Base-by-base conservation (phyloP, 2,329 filamentous ascomycete species). In the Aspergillus sp. region DNA sequence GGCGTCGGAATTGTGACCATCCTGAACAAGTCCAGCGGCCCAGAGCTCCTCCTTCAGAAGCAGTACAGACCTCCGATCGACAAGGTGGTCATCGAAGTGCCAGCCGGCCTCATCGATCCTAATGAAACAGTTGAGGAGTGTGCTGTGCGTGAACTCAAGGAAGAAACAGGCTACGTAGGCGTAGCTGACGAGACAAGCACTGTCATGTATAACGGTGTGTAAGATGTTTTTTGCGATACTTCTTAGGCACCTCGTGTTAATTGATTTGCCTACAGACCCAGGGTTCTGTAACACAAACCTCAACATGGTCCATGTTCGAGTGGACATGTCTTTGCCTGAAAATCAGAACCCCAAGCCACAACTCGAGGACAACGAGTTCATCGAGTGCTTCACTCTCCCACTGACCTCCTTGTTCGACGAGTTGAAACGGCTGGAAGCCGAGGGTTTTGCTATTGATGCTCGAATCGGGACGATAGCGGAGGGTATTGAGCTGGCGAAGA, bases 331-430 rank as follows among this genome's bases (percentile, higher is more conserved):
- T 4, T 77, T 86, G 1, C 82, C 87, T 0, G 86, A 86, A 65
- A 93, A 93, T 69, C 83, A 87, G 69, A 79, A 89, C 53, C 85
- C 85, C 1, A 80, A 86, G 71, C 86, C 89, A 0, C 77, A 89
- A 68, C 79, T 93, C 6, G 89, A 93, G 70, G 89, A 92, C 24
- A 88, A 86, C 61, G 90, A 93, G 75, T 93, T 92, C 69, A 93
- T 93, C 68, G 89, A 93, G 71, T 87, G 87, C 34, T 93, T 93
- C 67, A 84, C 83, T 8, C 80, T 91, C 7, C 87, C 86, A 5
- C 69, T 93, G 44, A 77, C 74, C 19, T 77, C 82, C 13, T 73
- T 93, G 40, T 91, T 88, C 77, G 80, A 80, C 0, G 86, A 89
- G 68, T 87, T 87, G 69, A 85, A 85, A 70, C 82, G 73, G 62